Evolutionary conservation across 2,329 filamentous ascomycete species (phyloP).

Genomic region (Colletotrichum sp.): DNA sequence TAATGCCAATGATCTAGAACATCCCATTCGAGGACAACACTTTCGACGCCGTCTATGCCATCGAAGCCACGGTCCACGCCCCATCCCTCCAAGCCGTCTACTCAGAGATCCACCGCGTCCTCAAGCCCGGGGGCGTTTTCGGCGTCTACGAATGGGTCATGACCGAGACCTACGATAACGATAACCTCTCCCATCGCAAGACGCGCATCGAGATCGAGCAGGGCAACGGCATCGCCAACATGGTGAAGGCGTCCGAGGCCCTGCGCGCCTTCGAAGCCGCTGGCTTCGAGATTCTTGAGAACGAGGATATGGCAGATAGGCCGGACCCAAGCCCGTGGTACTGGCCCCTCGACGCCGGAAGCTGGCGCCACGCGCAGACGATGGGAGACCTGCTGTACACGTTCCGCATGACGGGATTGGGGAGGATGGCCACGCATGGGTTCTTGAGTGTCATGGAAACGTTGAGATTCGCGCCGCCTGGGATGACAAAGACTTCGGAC

Average conservation of each 20-base stretch:
- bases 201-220: constrained; percentile 95
- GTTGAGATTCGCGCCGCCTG: constrained; percentile 72
- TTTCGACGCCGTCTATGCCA: constrained; percentile 96
- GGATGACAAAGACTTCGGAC: constrained; percentile 88
- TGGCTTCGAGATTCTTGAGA: constrained; percentile 81
- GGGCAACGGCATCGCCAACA: constrained; percentile 96
- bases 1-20: background rate
- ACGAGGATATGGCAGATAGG: constrained; percentile 86
- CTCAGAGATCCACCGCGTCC: constrained; percentile 89
- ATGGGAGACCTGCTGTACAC: constrained; percentile 78
- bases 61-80: constrained; percentile 96
- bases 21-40: constrained; percentile 80
- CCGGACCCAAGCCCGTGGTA: constrained; percentile 84
- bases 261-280: constrained; percentile 83
- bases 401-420: constrained; percentile 82
- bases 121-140: constrained; percentile 95
- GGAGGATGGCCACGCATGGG: constrained; percentile 72
- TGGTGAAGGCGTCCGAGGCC: constrained; percentile 87
- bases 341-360: constrained; percentile 78
- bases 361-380: constrained; percentile 78
- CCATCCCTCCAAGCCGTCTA: constrained; percentile 92
- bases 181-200: constrained; percentile 83
- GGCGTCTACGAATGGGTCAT: constrained; percentile 99
- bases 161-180: constrained; percentile 93
- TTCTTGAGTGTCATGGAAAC: constrained; percentile 76